Conservation (phyloP, 768 basidiomycete genomes). For the Agaricus sinodeliciosus region DNA sequence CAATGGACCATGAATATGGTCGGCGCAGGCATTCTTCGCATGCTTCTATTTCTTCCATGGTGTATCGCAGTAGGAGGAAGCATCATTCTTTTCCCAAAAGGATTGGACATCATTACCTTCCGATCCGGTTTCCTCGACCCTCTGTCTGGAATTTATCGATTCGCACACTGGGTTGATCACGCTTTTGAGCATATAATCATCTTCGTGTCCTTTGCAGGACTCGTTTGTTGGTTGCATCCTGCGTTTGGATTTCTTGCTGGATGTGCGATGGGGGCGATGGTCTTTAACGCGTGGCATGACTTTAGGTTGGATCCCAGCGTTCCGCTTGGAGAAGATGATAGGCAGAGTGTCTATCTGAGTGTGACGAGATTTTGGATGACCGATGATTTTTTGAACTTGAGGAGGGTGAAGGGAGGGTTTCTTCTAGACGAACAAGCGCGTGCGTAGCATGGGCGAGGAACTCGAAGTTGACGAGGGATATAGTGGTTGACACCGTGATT, state of each 20-base stretch:
- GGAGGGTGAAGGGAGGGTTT: not conserved
- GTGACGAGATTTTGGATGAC: constrained; percentile 21
- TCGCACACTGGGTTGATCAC: constrained; percentile 33
- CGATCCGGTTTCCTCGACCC: constrained; percentile 23
- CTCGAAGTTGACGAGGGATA: too few species aligned
- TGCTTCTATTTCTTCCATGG: constrained; percentile 37
- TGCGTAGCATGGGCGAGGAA: not conserved
- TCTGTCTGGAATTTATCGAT: constrained; percentile 28
- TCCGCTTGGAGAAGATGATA: constrained; percentile 34
- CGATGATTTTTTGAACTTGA: constrained; percentile 12
- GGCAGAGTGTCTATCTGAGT: constrained; percentile 30
- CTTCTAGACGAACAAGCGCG: not conserved
- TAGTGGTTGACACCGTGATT: too few species aligned
- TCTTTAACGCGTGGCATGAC: constrained; percentile 30
- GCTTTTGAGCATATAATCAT: constrained; percentile 30
- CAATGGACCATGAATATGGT: not conserved
- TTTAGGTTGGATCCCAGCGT: constrained; percentile 26
- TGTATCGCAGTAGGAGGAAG: constrained; percentile 35
- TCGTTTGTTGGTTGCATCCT: constrained; percentile 21
- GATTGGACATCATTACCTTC: constrained; percentile 32
- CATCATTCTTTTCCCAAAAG: constrained; percentile 30
- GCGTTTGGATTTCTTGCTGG: constrained; percentile 17
- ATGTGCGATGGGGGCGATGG: constrained; percentile 16
- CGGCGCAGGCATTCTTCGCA: constrained; percentile 11
- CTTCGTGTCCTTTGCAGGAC: constrained; percentile 26